Evolutionary conservation across 2,329 filamentous ascomycete genomes (phyloP).

Genomic region (Sporothrix luriei): DNA sequence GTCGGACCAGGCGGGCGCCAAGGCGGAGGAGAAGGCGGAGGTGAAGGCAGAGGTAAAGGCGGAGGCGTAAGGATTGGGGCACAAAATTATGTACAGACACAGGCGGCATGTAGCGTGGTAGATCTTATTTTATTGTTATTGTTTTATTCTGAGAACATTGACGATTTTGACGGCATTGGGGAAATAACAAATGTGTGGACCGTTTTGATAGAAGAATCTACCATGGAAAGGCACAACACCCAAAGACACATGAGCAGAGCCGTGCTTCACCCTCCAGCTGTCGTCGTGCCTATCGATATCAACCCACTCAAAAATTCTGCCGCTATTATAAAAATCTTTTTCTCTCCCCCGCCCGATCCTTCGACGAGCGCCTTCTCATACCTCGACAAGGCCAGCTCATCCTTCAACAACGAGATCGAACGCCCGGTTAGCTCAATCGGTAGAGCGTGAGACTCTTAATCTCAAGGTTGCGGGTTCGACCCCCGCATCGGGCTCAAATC

Average conservation of each 20-base stretch:
- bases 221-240: too few species aligned
- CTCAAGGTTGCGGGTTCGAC: slow-evolving; percentile 46
- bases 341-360: background rate
- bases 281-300: background rate
- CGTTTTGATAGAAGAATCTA: slow-evolving; percentile 13
- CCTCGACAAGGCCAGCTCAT: background rate
- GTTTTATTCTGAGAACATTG: background rate
- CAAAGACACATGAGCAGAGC: background rate
- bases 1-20: slow-evolving; percentile 22
- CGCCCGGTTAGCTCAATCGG: slow-evolving; percentile 67
- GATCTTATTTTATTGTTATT: background rate
- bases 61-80: background rate
- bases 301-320: background rate
- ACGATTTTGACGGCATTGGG: background rate
- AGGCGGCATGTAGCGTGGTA: background rate
- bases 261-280: background rate
- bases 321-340: background rate
- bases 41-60: background rate
- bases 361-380: slow-evolving; percentile 6
- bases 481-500: slow-evolving; percentile 54
- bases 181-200: background rate
- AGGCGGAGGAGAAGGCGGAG: slow-evolving; percentile 3
- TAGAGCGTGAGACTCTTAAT: slow-evolving; percentile 74
- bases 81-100: background rate
- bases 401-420: slow-evolving; percentile 35